phyloP scores from a whole-genome alignment of 768 basidiomycete species.

The Tricholoma saponaceum region DNA sequence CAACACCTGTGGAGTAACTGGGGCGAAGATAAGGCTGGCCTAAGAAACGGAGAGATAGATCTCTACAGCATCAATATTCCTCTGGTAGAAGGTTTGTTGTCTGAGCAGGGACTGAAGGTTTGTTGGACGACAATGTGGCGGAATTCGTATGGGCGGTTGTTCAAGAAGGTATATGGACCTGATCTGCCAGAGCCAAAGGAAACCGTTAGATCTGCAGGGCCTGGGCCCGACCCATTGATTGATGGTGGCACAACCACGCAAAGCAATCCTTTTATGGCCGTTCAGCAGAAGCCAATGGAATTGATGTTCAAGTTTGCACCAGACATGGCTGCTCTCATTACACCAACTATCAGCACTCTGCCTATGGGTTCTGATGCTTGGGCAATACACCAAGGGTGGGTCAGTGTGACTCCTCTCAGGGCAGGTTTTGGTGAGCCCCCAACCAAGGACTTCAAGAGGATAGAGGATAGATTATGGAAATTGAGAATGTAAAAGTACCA shows the following conservation, averaged over 20 bases:
- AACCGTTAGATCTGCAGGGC: conserved; percentile 34
- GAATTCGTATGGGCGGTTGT: conserved; percentile 79
- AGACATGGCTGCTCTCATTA: conserved; percentile 65
- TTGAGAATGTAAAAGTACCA: conserved; percentile 45
- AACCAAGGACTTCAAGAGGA: conserved; percentile 18
- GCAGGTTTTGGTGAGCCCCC: conserved; percentile 71
- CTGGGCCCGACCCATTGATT: conserved; percentile 39
- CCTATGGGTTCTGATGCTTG: conserved; percentile 80
- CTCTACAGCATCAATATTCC: conserved; percentile 89
- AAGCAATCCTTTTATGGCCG: not conserved
- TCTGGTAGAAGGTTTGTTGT: conserved; percentile 61
- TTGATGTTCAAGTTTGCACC: conserved; percentile 73
- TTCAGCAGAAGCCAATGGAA: conserved; percentile 19
- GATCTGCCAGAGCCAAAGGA: conserved; percentile 15
- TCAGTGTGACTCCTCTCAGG: conserved; percentile 74
- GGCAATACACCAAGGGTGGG: conserved; percentile 68
- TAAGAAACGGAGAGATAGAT: conserved; percentile 65
- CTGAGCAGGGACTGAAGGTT: conserved; percentile 58
- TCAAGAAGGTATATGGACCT: conserved; percentile 44
- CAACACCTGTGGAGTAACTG: conserved; percentile 78
- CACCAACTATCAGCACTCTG: conserved; percentile 51
- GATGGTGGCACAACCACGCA: conserved; percentile 6
- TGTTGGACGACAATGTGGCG: conserved; percentile 85
- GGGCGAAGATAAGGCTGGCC: conserved; percentile 63
- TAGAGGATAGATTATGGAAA: conserved; percentile 48